Conservation (phyloP, 1,139 yeast genomes). For the Blastobotrys buckinghamii region DNA sequence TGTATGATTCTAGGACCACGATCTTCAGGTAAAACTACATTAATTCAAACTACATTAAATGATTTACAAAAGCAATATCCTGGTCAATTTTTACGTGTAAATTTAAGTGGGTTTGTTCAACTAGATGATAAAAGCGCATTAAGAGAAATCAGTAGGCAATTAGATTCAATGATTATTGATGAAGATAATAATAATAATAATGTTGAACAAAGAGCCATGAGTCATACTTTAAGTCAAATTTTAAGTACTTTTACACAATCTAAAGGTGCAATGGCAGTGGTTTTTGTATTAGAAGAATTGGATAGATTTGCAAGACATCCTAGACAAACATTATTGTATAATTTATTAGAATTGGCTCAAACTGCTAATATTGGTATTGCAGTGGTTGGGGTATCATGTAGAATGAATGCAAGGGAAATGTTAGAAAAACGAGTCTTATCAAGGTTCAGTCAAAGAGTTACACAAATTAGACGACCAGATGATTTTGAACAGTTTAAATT, state of each 20-base stretch:
- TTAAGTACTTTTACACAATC: constrained; percentile 37
- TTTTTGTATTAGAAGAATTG: constrained; percentile 79
- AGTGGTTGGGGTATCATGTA: constrained; percentile 74
- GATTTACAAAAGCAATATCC: constrained; percentile 39
- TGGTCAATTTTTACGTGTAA: constrained; percentile 51
- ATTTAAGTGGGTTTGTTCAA: constrained; percentile 67
- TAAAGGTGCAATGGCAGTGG: constrained; percentile 46
- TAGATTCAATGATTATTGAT: constrained; percentile 40
- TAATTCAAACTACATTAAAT: constrained; percentile 53
- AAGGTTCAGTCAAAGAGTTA: constrained; percentile 76
- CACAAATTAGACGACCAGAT: constrained; percentile 51
- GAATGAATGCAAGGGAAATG: constrained; percentile 68
- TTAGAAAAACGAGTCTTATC: constrained; percentile 89
- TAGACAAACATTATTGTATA: constrained; percentile 80
- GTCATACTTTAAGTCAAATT: constrained; percentile 49
- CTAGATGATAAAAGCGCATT: constrained; percentile 74
- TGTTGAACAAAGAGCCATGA: constrained; percentile 44
- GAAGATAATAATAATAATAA: background rate
- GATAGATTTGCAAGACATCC: constrained; percentile 60
- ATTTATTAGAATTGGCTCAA: constrained; percentile 78
- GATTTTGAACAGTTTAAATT: constrained; percentile 33
- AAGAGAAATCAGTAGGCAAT: constrained; percentile 77
- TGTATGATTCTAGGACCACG: constrained; percentile 75
- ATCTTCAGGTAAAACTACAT: constrained; percentile 66
- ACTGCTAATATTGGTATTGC: constrained; percentile 67